Evolutionary conservation across 192 early-diverging fungal species (phyloP), one percentile per base, ranked within the genome.

Genomic region (Linnemannia hyalina): DNA sequence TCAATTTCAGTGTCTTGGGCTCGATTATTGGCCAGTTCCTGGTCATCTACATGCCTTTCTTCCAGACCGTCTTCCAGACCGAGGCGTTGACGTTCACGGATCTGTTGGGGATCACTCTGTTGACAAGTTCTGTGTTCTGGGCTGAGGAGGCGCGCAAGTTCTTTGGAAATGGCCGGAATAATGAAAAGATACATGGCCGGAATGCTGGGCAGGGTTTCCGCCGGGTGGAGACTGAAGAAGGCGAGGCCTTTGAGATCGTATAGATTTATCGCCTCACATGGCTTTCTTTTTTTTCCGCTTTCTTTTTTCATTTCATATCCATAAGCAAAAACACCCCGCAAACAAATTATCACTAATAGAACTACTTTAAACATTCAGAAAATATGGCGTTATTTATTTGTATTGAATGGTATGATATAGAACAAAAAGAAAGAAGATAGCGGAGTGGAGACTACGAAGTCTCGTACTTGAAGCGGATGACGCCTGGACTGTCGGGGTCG

Each of bases 21-120:
- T 97, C 96, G 52, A 88, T 98, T 18, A 29, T 97, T 22, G 96
- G 97, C 4, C 97, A 98, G 82, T 87, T 99, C 76, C 78, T 95
- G 47, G 97, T 98, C 15, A 95, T 98, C 63, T 97, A 97, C 87
- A 68, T 95, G 79, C 96, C 97, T 18, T 95, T 97, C 77, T 91
- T 99, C 87, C 97, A 99, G 89, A 77, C 87, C 32, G 95, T 99
- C 65, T 99, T 99, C 90, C 97, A 98, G 90, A 99, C 98, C 0
- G 95, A 96, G 82, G 93, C 96, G 4, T 81, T 99, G 49, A 88
- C 89, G n/a, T 73, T 97, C 9, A 88, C 85, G 20, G 98, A 99
- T 74, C 82, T 97, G 42, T 32, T 92, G 41, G 92, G 92, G 75
- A 92, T 99, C 75, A 80, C 92, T 20, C 26, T 92, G 26, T 71